Base-by-base conservation (phyloP, 129 eudicot species). In the Glebionis coronaria region DNA sequence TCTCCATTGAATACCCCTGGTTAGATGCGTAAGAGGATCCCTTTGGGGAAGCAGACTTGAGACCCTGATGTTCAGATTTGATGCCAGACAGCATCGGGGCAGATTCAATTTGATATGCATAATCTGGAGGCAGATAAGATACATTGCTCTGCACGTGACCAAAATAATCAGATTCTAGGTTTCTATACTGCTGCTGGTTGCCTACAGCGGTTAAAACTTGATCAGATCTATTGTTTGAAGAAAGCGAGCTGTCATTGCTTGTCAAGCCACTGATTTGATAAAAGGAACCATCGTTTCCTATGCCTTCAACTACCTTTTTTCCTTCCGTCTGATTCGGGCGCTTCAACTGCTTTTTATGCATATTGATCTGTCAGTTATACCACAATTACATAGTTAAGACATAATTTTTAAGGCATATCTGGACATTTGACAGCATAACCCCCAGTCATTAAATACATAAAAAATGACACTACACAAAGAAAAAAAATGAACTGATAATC, bases 21-120 rank as follows among this genome's bases (percentile, higher is more conserved):
- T 67, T 86, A 59, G 95, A 82, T 76, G 81, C 81, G 71, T 69
- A 67, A 69, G 88, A 81, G 6, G 85, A 81, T 16, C 73, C 88
- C 73, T 75, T 79, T 12, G 77, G 76, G 45, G 84, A 83, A 70
- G 65, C 49, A 54, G 89, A 69, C 15, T 71, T 65, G 44, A 67
- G 69, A 40, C 70, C 71, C 40, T 38, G 75, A 49, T 74, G 76
- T 61, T 79, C 83, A 44, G 84, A 73, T 67, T 77, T 85, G 18
- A 84, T 60, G 54, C 79, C 70, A 29, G 83, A 72, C 10, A 70
- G 56, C 56, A 54, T 51, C 27, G 80, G 74, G 45, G 54, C 44
- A 13, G 71, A 28, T 18, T 77, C 60, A 47, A 62, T 75, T 75
- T 70, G 84, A 54, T 75, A 73, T 29, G 81, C 69, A 61, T 72